Base-by-base conservation (phyloP, 345 rosid species). In the Citrus sp. region DNA sequence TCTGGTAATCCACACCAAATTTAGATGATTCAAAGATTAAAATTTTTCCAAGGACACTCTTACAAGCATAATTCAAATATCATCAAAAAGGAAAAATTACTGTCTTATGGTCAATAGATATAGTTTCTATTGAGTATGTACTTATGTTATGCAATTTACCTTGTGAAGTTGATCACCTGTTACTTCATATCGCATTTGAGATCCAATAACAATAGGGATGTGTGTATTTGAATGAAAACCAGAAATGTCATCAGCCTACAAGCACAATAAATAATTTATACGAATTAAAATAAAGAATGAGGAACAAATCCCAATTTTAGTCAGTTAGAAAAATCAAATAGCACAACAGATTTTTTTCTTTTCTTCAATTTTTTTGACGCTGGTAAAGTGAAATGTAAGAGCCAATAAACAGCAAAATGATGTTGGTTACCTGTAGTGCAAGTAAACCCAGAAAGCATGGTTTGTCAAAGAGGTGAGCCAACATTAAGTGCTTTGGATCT, bases 371-470 rank as follows among this genome's bases (percentile, higher is more conserved):
- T 51, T 14, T 54, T 54, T 18, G 58, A n/a, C 58, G 5, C 58
- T 5, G 9, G 25, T 7, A 59, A 59, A 59, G 24, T 7, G 62
- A 59, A 59, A 59, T 59, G 28, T 4, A n/a, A 59, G 27, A 59
- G 27, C 62, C 28, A 59, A 59, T 59, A n/a, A 7, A n/a, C 28
- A 59, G 62, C 13, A 59, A 59, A 59, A 7, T 22, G 9, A 19
- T 37, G 69, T 2, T 30, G 61, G 18, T 59, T 78, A 87, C 92
- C 89, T 89, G 81, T 14, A 87, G 69, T 21, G 89, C 90, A 60
- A 89, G 89, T 69, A 82, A 63, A 40, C 92, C 92, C 28, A 89
- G 81, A 81, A 89, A 89, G 87, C 92, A 89, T n/a, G 92, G 87
- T 61, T 89, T 89, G 80, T 89, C 90, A 66, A 87, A 87, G 38